Evolutionary conservation across 345 rosid genomes (phyloP).

Genomic region (Luvunga scandens): DNA sequence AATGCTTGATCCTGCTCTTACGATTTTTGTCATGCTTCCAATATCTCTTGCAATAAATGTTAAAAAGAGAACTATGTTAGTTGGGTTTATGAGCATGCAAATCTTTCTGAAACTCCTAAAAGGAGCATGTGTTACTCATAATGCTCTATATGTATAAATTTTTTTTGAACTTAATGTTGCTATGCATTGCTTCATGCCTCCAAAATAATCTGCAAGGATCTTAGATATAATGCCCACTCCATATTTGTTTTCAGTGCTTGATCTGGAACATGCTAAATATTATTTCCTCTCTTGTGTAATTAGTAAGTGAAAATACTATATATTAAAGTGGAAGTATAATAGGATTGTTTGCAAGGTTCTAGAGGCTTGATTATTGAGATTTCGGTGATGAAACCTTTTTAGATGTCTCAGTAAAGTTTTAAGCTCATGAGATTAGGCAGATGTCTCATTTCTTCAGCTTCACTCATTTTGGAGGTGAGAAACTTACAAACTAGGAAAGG

Average conservation of each 20-base stretch:
- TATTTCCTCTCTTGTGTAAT: neutral
- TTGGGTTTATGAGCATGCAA: neutral
- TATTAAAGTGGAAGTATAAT: neutral
- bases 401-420: neutral
- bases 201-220: neutral
- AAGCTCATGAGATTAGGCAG: constrained; percentile 3
- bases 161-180: neutral
- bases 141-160: neutral
- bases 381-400: neutral
- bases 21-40: neutral
- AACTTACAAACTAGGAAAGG: neutral
- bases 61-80: neutral
- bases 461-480: neutral
- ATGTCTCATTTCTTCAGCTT: neutral
- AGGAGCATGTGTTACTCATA: neutral
- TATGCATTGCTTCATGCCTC: neutral
- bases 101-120: neutral
- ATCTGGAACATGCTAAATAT: neutral
- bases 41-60: neutral
- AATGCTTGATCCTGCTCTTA: neutral
- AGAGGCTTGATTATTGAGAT: neutral
- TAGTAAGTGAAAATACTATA: neutral
- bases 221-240: neutral
- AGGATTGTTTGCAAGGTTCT: neutral
- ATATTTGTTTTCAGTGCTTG: neutral